A percentile compares a stretch with the other conserved stretches of the same genome.
Conservation (phyloP, 2,329 filamentous ascomycete genomes). For the Xylaria sp. region DNA sequence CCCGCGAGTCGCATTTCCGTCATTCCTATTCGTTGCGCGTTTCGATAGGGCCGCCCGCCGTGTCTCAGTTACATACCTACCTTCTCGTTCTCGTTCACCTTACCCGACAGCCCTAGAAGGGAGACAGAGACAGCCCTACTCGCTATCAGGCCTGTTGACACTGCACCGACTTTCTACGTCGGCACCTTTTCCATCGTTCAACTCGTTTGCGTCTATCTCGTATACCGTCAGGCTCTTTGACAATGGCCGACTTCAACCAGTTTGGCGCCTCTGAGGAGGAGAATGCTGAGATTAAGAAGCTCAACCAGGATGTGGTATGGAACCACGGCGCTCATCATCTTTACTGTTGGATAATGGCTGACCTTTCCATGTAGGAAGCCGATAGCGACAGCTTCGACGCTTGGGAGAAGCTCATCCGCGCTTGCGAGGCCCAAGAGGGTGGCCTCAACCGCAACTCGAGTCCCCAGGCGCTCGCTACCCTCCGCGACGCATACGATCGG, state of each 20-base stretch:
- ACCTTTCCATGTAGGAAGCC: slow-evolving; percentile 40
- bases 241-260: slow-evolving; percentile 65
- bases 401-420: slow-evolving; percentile 88
- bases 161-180: neutral
- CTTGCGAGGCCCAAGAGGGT: slow-evolving; percentile 79
- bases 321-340: neutral
- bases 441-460: slow-evolving; percentile 95
- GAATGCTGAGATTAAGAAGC: slow-evolving; percentile 73
- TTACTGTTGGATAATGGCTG: slow-evolving; percentile 6
- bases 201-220: too few species aligned
- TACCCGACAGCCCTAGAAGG: neutral
- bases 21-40: neutral
- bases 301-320: slow-evolving; percentile 72
- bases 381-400: slow-evolving; percentile 88
- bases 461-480: slow-evolving; percentile 81
- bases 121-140: neutral
- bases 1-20: neutral
- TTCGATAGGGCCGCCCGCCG: neutral
- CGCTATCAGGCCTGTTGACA: neutral
- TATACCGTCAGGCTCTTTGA: slow-evolving; percentile 8
- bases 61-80: neutral
- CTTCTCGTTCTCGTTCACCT: neutral
- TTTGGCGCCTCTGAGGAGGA: slow-evolving; percentile 74
- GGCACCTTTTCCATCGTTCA: too few species aligned
- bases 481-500: slow-evolving; percentile 82